These are phyloP conservation scores for Cladosporium sp. DNA, from an alignment of 2,329 filamentous ascomycete genomes.

Conservation along the genomic window DNA sequence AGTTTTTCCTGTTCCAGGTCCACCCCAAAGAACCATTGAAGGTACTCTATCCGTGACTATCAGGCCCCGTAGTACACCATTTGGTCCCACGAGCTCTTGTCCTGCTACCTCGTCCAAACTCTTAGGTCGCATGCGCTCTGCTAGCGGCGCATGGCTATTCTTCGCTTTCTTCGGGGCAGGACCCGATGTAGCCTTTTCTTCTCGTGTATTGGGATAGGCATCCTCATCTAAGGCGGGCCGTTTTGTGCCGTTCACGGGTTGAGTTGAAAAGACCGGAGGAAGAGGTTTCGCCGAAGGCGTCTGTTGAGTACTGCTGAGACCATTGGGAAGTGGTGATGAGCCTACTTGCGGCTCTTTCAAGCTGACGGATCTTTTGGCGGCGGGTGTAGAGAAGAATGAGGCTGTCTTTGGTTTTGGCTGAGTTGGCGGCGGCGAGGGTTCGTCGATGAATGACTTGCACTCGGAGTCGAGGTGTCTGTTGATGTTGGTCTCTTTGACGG, in stretches of 20 bases:
- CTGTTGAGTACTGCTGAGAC: slow-evolving; percentile 18
- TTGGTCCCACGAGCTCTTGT: slow-evolving; percentile 80
- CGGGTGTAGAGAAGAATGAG: slow-evolving; percentile 53
- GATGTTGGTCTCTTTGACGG: slow-evolving; percentile 62
- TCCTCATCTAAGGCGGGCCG: slow-evolving; percentile 24
- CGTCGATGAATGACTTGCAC: slow-evolving; percentile 64
- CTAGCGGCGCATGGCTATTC: slow-evolving; percentile 68
- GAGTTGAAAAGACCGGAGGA: slow-evolving; percentile 22
- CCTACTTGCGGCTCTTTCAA: slow-evolving; percentile 24
- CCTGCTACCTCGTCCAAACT: slow-evolving; percentile 82
- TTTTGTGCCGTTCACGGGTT: slow-evolving; percentile 20
- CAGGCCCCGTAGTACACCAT: slow-evolving; percentile 78
- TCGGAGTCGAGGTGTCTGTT: slow-evolving; percentile 86
- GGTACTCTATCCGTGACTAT: slow-evolving; percentile 83
- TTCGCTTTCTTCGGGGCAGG: slow-evolving; percentile 61
- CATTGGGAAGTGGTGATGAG: slow-evolving; percentile 19
- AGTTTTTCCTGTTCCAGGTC: slow-evolving; percentile 76
- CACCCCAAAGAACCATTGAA: slow-evolving; percentile 92
- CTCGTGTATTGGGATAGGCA: neutral
- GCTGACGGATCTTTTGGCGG: slow-evolving; percentile 37
- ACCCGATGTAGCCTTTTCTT: slow-evolving; percentile 21
- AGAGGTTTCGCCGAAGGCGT: slow-evolving; percentile 15
- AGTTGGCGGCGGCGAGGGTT: slow-evolving; percentile 38
- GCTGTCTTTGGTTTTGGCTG: slow-evolving; percentile 35
- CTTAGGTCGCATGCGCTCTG: slow-evolving; percentile 86